phyloP scores from a whole-genome alignment of 164 flowering plant genomes.

The Dillenia turbinata region DNA sequence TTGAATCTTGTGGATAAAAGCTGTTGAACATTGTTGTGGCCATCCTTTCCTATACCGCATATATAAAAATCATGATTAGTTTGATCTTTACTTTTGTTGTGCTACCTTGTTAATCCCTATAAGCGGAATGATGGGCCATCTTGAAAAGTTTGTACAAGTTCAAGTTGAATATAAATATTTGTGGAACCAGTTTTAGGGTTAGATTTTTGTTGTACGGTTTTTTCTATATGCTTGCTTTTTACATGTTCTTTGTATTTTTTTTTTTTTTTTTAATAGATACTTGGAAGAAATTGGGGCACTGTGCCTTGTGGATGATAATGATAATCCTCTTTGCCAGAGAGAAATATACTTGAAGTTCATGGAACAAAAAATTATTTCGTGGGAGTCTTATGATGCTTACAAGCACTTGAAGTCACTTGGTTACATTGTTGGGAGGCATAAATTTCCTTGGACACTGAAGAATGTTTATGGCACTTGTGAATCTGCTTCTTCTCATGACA shows the following conservation, averaged over 20 bases:
- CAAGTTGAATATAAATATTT: no score
- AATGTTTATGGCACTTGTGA: slow-evolving; percentile 12
- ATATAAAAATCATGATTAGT: no score
- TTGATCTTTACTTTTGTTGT: no score
- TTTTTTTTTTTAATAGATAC: slow-evolving; percentile 31
- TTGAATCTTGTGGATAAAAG: no score
- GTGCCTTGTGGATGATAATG: slow-evolving; percentile 35
- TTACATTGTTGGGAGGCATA: slow-evolving; percentile 66
- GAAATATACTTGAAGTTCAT: slow-evolving; percentile 47
- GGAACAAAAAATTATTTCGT: slow-evolving; percentile 38
- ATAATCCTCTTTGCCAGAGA: slow-evolving; percentile 25
- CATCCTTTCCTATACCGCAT: no score
- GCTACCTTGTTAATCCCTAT: no score
- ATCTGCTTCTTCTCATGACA: slow-evolving; percentile 11
- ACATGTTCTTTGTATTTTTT: neutral
- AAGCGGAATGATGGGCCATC: no score
- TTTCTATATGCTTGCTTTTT: neutral
- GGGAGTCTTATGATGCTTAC: slow-evolving; percentile 71
- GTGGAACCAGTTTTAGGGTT: no score
- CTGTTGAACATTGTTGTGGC: no score
- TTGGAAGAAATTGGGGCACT: slow-evolving; percentile 73
- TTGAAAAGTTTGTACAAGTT: no score
- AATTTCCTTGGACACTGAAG: slow-evolving; percentile 61
- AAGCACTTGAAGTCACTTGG: slow-evolving; percentile 76
- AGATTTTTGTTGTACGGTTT: no score